Evolutionary conservation across 441 rosid species (phyloP).

Genomic region (Corymbia citriodora): DNA sequence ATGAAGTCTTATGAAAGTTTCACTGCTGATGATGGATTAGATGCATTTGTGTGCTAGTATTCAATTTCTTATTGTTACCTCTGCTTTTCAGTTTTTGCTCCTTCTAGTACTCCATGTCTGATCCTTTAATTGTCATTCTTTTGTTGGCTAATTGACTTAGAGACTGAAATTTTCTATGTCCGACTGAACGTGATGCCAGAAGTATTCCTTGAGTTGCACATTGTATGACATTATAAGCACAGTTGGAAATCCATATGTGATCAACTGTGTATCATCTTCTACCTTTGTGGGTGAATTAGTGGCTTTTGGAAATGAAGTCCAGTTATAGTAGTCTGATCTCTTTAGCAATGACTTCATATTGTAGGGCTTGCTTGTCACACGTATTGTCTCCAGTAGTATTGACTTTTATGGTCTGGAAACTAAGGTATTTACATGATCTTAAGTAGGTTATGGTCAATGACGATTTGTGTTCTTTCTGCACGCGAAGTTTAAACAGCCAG

Average conservation of each 20-base stretch:
- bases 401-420: not conserved
- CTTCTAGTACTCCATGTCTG: not conserved
- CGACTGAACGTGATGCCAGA: not conserved
- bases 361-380: not conserved
- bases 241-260: not conserved
- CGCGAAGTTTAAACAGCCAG: not conserved
- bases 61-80: not conserved
- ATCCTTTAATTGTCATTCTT: not conserved
- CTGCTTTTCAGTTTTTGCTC: not conserved
- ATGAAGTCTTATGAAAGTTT: not conserved
- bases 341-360: not conserved
- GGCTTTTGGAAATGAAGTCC: not conserved
- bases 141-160: not conserved
- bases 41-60: not conserved
- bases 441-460: not conserved
- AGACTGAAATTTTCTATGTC: not conserved
- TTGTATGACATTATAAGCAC: not conserved
- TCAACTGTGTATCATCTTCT: not conserved
- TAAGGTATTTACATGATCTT: not conserved
- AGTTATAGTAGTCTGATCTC: not conserved
- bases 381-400: not conserved
- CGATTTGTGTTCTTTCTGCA: not conserved
- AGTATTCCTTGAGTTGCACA: not conserved
- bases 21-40: not conserved
- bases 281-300: not conserved